Evolutionary conservation across 169 alveolate genomes (phyloP).

Genomic region (Hepatocystis sp.): DNA sequence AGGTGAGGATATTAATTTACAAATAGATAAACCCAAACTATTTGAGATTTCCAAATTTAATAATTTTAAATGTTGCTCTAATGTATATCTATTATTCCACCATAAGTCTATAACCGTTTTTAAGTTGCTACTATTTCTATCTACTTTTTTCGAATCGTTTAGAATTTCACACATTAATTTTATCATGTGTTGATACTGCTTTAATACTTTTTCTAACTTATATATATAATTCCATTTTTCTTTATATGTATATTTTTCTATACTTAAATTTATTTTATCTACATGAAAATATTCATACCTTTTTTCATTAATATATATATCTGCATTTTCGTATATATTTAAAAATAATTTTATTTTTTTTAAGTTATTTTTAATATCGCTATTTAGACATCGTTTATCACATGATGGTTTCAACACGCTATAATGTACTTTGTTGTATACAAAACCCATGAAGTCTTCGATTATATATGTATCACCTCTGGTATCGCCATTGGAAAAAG

Average conservation of each 20-base stretch:
- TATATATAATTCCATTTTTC: constrained; percentile 75
- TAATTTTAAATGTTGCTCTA: constrained; percentile 72
- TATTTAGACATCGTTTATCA: too few species aligned
- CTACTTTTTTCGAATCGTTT: constrained; percentile 52
- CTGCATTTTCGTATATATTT: constrained; percentile 2
- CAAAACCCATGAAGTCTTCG: too few species aligned
- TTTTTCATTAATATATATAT: constrained; percentile 22
- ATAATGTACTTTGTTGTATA: too few species aligned
- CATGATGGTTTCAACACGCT: too few species aligned
- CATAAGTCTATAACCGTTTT: constrained; percentile 57
- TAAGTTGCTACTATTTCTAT: constrained; percentile 27
- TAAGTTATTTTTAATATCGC: not conserved
- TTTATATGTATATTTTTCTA: constrained; percentile 37
- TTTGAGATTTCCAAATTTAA: constrained; percentile 61
- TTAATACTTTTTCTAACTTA: constrained; percentile 58
- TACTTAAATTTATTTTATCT: constrained; percentile 61
- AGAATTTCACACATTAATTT: constrained; percentile 72
- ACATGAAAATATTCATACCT: constrained; percentile 67
- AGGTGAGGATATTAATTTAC: constrained; percentile 66
- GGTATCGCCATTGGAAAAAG: not conserved
- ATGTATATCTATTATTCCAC: constrained; percentile 74
- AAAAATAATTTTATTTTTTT: constrained; percentile 2
- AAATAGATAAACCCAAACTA: constrained; percentile 56
- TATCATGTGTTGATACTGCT: constrained; percentile 75
- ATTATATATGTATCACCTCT: not conserved